Percentiles rank a stretch among this genome's conserved stretches.
These are phyloP conservation scores for Cryptococcus sp. DNA, from an alignment of 1,284 basidiomycete species.

Conservation along the genomic window DNA sequence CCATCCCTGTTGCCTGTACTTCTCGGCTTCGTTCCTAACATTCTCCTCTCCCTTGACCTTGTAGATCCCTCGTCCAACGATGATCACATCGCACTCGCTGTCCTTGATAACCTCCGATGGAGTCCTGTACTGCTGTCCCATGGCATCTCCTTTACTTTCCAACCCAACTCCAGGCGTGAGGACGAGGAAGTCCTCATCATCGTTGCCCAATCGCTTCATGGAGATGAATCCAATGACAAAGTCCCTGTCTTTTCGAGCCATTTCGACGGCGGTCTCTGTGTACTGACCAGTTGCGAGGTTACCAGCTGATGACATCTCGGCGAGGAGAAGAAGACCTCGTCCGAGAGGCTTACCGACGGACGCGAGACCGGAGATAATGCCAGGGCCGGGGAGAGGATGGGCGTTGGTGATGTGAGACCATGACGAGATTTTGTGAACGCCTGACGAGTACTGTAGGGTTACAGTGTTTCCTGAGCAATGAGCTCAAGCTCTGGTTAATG, in stretches of 20 bases:
- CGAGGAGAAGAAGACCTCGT: slow-evolving; percentile 83
- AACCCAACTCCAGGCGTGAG: slow-evolving; percentile 91
- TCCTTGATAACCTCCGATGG: slow-evolving; percentile 78
- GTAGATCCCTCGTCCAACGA: slow-evolving; percentile 94
- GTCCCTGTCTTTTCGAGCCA: slow-evolving; percentile 69
- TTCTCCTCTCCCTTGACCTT: slow-evolving; percentile 61
- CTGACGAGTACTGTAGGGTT: slow-evolving; percentile 86
- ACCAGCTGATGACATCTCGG: slow-evolving; percentile 94
- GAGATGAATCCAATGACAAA: slow-evolving; percentile 97
- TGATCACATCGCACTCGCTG: slow-evolving; percentile 94
- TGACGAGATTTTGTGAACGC: slow-evolving; percentile 86
- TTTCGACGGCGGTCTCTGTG: slow-evolving; percentile 76
- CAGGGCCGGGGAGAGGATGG: slow-evolving; percentile 89
- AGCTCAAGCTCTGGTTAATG: no score
- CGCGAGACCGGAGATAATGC: slow-evolving; percentile 81
- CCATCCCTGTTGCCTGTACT: slow-evolving; percentile 87
- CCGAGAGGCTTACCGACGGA: slow-evolving; percentile 78
- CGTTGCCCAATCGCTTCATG: slow-evolving; percentile 56
- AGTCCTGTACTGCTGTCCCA: slow-evolving; percentile 96
- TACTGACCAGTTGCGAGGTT: slow-evolving; percentile 80
- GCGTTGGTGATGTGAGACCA: slow-evolving; percentile 99
- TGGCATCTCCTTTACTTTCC: slow-evolving; percentile 72
- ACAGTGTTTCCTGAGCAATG: slow-evolving; percentile 83
- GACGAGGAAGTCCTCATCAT: slow-evolving; percentile 75
- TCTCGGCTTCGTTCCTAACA: slow-evolving; percentile 67